Conservation (phyloP, 2,329 filamentous ascomycete species). For the Nannizziopsis barbatae region DNA sequence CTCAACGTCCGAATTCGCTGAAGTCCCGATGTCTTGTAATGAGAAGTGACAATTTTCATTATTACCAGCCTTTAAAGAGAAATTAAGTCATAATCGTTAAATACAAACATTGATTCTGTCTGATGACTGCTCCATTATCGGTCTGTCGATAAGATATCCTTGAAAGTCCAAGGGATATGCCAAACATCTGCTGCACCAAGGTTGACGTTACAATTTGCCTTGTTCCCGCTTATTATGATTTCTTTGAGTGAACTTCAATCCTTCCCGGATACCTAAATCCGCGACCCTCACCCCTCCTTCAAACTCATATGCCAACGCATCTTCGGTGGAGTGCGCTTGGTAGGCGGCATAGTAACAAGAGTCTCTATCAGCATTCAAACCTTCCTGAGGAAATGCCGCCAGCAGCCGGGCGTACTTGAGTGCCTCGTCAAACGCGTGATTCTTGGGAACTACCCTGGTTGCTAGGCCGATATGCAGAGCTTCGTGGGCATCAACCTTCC, state of each 20-base stretch:
- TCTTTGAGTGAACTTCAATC: slow-evolving; percentile 10
- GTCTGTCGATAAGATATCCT: no score
- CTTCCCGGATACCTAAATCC: slow-evolving; percentile 16
- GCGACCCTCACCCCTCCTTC: slow-evolving; percentile 36
- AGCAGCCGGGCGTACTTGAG: slow-evolving; percentile 38
- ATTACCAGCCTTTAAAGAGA: no score
- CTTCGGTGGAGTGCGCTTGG: slow-evolving; percentile 39
- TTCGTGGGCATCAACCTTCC: slow-evolving; percentile 40
- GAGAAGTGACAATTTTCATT: no score
- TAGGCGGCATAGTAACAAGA: slow-evolving; percentile 43
- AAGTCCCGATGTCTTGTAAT: no score
- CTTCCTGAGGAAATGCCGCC: slow-evolving; percentile 41
- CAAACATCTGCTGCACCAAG: no score
- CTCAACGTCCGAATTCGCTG: no score
- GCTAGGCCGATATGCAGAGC: slow-evolving; percentile 44
- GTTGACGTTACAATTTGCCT: no score
- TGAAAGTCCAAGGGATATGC: no score
- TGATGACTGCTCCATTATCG: no score
- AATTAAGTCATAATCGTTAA: no score
- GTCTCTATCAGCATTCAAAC: slow-evolving; percentile 42
- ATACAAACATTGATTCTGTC: no score
- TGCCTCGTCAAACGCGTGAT: slow-evolving; percentile 41
- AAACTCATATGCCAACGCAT: slow-evolving; percentile 42
- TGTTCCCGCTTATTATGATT: background rate
- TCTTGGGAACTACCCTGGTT: slow-evolving; percentile 43